Evolutionary conservation across 225 moss, liverwort and hornwort genomes (phyloP).

Genomic region (Bryum argenteum): DNA sequence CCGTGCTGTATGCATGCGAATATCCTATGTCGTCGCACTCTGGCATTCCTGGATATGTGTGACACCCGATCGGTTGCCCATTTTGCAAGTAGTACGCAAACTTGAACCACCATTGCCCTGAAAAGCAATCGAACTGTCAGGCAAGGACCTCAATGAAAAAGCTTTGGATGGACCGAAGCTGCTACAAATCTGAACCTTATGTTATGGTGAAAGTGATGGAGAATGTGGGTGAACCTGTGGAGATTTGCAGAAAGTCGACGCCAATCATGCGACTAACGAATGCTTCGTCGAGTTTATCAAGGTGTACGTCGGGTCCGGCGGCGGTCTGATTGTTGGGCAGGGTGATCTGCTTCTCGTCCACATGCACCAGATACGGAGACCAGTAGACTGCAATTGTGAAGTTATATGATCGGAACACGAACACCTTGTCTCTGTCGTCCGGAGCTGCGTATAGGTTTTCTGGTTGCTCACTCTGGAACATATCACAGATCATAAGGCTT

Average conservation of each 20-base stretch:
- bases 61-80: slow-evolving; percentile 56
- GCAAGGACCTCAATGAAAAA: too few relatives aligned
- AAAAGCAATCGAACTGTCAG: background rate
- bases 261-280: slow-evolving; percentile 55
- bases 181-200: too few relatives aligned
- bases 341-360: slow-evolving; percentile 34
- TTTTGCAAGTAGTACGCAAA: slow-evolving; percentile 26
- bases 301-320: slow-evolving; percentile 45
- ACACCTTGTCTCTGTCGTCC: slow-evolving; percentile 35
- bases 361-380: slow-evolving; percentile 76
- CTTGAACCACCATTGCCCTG: slow-evolving; percentile 91
- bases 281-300: slow-evolving; percentile 62
- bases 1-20: slow-evolving; percentile 39
- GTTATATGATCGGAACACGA: slow-evolving; percentile 51
- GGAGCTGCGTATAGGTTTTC: slow-evolving; percentile 30
- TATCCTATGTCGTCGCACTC: slow-evolving; percentile 52
- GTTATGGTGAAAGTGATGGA: too few relatives aligned
- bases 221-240: slow-evolving; percentile 41
- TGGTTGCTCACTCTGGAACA: slow-evolving; percentile 59
- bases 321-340: slow-evolving; percentile 38
- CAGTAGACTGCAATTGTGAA: slow-evolving; percentile 69
- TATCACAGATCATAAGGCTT: background rate
- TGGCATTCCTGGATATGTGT: slow-evolving; percentile 46
- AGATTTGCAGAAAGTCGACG: slow-evolving; percentile 52
- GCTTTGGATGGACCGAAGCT: too few relatives aligned